phyloP scores from a whole-genome alignment of 1,284 basidiomycete species.

The Austroboletus novae-zelandiae region DNA sequence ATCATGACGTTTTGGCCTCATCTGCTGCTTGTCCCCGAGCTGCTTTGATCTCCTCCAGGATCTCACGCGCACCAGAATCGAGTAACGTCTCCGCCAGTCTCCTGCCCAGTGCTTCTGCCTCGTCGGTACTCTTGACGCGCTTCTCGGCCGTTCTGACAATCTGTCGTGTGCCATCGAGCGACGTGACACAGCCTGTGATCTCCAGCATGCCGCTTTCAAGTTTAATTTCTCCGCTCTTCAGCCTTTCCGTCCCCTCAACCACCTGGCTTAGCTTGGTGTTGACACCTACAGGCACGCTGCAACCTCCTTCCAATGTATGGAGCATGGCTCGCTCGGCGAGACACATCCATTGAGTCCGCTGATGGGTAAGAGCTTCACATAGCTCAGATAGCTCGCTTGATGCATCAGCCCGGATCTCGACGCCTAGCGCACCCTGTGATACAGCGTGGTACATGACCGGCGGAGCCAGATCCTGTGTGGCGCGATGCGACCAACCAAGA shows the following conservation, averaged over 20 bases:
- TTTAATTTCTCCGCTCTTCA: constrained; percentile 28
- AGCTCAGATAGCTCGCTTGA: constrained; percentile 53
- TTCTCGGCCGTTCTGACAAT: constrained; percentile 64
- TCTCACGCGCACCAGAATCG: constrained; percentile 67
- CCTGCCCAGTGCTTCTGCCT: constrained; percentile 70
- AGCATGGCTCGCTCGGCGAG: constrained; percentile 86
- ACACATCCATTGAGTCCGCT: constrained; percentile 73
- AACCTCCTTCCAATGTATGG: constrained; percentile 90
- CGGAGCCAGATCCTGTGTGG: constrained; percentile 74
- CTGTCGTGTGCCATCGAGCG: constrained; percentile 67
- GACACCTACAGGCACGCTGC: constrained; percentile 96
- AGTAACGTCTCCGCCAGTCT: constrained; percentile 64
- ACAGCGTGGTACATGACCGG: constrained; percentile 88
- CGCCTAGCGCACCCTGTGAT: constrained; percentile 88
- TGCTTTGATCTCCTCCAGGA: constrained; percentile 75
- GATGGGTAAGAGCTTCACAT: constrained; percentile 69
- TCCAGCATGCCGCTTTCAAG: constrained; percentile 43
- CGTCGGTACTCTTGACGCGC: constrained; percentile 51
- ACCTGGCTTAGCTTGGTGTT: constrained; percentile 45
- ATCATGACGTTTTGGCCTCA: constrained; percentile 12
- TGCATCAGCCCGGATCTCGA: constrained; percentile 85
- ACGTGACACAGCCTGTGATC: constrained; percentile 79
- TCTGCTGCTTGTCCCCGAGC: constrained; percentile 49
- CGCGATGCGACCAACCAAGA: constrained; percentile 72
- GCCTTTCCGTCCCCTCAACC: constrained; percentile 24